phyloP scores from a whole-genome alignment of 495 filamentous ascomycete species.

The Penicillium riverlandense region DNA sequence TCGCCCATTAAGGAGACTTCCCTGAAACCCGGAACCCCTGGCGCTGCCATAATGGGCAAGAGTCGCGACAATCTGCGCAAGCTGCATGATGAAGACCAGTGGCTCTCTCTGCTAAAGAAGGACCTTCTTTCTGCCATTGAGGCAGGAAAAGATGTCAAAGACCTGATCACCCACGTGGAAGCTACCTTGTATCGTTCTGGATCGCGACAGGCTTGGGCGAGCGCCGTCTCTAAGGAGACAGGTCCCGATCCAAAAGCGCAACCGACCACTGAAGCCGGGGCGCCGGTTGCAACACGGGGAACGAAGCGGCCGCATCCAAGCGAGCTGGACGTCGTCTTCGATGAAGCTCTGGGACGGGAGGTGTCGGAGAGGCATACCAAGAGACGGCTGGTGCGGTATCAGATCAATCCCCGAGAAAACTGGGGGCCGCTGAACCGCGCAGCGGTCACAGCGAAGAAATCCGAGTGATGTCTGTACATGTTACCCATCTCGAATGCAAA shows the following conservation, averaged over 20 bases:
- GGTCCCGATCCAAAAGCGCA: constrained; percentile 3
- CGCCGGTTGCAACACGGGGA: not conserved
- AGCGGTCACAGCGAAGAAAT: constrained; percentile 2
- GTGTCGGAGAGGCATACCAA: constrained; percentile 25
- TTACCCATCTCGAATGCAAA: no score
- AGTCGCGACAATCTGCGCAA: constrained; percentile 19
- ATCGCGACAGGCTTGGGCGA: constrained; percentile 11
- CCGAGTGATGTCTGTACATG: not conserved
- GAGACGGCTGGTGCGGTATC: constrained; percentile 71
- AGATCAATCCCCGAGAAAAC: constrained; percentile 78
- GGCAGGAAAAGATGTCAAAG: constrained; percentile 26
- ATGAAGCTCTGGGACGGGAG: constrained; percentile 70
- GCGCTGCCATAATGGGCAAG: constrained; percentile 56
- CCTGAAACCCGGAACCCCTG: constrained; percentile 61
- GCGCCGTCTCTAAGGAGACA: constrained; percentile 8
- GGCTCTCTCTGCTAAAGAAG: constrained; percentile 24
- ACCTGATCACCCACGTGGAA: constrained; percentile 37
- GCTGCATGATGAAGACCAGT: constrained; percentile 9
- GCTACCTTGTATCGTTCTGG: constrained; percentile 38
- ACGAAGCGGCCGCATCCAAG: constrained; percentile 16
- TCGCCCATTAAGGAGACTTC: constrained; percentile 61
- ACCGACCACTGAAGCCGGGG: not conserved
- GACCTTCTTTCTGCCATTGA: constrained; percentile 28
- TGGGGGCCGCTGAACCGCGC: constrained; percentile 90
- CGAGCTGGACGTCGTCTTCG: constrained; percentile 65